phyloP scores from a whole-genome alignment of 345 rosid genomes.

The Reutealis trisperma region DNA sequence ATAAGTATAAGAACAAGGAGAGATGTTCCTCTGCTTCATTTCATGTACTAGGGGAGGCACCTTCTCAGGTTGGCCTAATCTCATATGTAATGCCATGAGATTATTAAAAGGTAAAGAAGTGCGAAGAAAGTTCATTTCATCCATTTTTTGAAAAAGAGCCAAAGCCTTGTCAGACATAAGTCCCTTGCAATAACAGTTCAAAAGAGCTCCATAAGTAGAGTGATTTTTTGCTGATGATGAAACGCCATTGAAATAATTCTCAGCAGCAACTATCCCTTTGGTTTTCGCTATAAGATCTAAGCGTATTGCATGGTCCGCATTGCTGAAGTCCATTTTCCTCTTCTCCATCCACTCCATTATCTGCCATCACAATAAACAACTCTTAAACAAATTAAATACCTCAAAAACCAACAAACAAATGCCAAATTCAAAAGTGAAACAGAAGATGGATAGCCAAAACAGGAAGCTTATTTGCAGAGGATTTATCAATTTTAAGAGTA shows the following conservation, averaged over 20 bases:
- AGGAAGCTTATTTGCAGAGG: background rate
- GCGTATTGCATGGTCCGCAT: constrained; percentile 46
- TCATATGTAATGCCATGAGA: constrained; percentile 57
- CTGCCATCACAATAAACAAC: constrained; percentile 33
- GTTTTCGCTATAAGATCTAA: constrained; percentile 64
- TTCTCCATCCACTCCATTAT: constrained; percentile 82
- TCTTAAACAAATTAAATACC: background rate
- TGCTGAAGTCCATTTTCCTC: constrained; percentile 45
- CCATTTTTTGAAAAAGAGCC: constrained; percentile 57
- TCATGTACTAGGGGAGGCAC: constrained; percentile 44
- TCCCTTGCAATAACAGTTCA: constrained; percentile 61
- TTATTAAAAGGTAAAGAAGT: constrained; percentile 53
- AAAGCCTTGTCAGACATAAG: constrained; percentile 53
- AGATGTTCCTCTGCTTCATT: constrained; percentile 53
- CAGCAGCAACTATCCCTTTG: constrained; percentile 62
- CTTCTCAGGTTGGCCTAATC: constrained; percentile 57
- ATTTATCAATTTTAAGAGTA: background rate
- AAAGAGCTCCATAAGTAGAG: constrained; percentile 52
- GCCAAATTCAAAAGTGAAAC: background rate
- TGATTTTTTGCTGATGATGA: constrained; percentile 36
- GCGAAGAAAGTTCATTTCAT: constrained; percentile 36
- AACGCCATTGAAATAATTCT: constrained; percentile 50
- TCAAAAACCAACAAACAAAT: background rate
- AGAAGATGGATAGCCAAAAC: background rate
- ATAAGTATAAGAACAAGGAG: constrained; percentile 37